Percentiles rank a stretch among this genome's conserved stretches.
These are phyloP conservation scores for Xylariomycetidae sp. DNA, from an alignment of 2,329 filamentous ascomycete species.

Conservation along the genomic window DNA sequence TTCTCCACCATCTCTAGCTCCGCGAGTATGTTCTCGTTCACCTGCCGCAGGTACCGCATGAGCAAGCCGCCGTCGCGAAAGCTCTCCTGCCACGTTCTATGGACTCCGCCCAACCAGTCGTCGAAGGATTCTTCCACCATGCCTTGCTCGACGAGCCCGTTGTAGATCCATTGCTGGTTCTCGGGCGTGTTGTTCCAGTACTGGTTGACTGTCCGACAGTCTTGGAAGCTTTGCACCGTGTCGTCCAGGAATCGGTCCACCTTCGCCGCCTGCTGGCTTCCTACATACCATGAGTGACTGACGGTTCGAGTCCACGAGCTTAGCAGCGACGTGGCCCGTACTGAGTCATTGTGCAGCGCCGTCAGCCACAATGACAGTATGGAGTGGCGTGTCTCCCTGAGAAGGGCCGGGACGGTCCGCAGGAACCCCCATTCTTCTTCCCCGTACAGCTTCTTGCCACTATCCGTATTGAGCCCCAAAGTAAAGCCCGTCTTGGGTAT, in stretches of 20 bases:
- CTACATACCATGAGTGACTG: too few relatives aligned
- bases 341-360: neutral
- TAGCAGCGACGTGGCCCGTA: neutral
- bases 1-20: constrained; percentile 15
- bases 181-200: too few relatives aligned
- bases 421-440: constrained; percentile 6
- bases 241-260: too few relatives aligned
- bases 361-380: constrained; percentile 9
- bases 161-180: too few relatives aligned
- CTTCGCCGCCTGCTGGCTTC: too few relatives aligned
- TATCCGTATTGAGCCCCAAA: too few relatives aligned
- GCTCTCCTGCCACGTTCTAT: neutral
- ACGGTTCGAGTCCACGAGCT: too few relatives aligned
- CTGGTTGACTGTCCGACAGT: too few relatives aligned
- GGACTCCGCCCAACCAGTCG: neutral
- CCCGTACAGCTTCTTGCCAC: neutral
- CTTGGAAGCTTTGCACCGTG: too few relatives aligned
- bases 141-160: too few relatives aligned
- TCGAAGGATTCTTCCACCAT: neutral
- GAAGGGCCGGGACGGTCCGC: neutral
- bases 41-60: constrained; percentile 5
- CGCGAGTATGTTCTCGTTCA: constrained; percentile 3
- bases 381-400: constrained; percentile 2
- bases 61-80: constrained; percentile 11
- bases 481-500: too few relatives aligned